These are phyloP conservation scores for Sclerotinia trifoliorum DNA, from an alignment of 2,329 filamentous ascomycete species.

Conservation along the genomic window DNA sequence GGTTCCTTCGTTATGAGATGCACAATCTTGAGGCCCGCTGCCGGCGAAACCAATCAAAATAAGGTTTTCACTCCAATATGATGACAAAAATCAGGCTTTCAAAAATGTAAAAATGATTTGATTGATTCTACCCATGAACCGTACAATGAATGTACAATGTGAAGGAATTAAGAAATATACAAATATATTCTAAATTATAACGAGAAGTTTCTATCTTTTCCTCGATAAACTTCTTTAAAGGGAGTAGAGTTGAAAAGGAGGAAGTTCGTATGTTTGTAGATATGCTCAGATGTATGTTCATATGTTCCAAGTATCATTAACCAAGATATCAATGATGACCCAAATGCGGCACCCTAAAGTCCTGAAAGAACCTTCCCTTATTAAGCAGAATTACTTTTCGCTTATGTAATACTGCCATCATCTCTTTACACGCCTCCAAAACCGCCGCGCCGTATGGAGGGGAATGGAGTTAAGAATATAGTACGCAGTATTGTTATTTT, in stretches of 20 bases:
- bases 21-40: slow-evolving; percentile 9
- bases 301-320: background rate
- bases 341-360: slow-evolving; percentile 6
- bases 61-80: background rate
- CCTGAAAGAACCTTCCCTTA: slow-evolving; percentile 7
- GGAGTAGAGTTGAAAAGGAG: background rate
- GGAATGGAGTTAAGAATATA: too few species aligned
- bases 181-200: background rate
- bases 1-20: slow-evolving; percentile 16
- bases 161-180: background rate
- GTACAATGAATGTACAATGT: background rate
- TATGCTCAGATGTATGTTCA: background rate
- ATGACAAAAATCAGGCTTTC: slow-evolving; percentile 13
- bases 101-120: background rate
- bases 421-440: background rate
- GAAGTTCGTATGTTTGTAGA: background rate
- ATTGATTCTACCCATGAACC: background rate
- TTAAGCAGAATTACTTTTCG: background rate
- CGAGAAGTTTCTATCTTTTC: background rate
- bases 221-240: background rate
- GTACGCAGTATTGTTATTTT: background rate
- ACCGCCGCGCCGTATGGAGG: background rate
- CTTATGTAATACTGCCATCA: slow-evolving; percentile 8
- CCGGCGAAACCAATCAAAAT: background rate
- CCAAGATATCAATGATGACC: background rate